Conservation (phyloP, 129 eudicot genomes). For the Oenanthe sinensis region DNA sequence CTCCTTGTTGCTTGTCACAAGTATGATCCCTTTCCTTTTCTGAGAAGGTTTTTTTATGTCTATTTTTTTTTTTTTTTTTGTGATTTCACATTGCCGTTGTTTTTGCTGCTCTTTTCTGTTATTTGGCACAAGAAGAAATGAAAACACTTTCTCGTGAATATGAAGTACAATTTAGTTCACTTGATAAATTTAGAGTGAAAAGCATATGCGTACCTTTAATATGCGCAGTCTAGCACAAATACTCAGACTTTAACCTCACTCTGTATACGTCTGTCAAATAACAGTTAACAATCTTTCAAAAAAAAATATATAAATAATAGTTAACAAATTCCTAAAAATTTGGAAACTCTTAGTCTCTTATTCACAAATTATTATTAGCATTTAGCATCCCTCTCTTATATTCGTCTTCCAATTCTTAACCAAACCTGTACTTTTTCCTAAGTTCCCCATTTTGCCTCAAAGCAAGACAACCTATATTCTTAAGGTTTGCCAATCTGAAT, state of each 20-base stretch:
- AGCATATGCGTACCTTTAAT: background rate
- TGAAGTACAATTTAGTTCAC: background rate
- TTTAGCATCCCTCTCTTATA: background rate
- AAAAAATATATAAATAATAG: background rate
- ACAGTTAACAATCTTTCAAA: background rate
- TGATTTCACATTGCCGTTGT: background rate
- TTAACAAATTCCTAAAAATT: background rate
- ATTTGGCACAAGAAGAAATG: background rate
- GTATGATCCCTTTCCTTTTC: conserved; percentile 21
- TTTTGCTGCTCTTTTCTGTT: background rate
- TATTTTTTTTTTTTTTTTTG: background rate
- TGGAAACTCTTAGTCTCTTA: background rate
- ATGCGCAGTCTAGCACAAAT: background rate
- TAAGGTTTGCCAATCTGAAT: background rate
- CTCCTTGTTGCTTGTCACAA: conserved; percentile 97
- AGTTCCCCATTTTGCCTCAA: background rate
- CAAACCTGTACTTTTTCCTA: background rate
- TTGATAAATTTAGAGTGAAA: background rate
- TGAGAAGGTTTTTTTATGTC: background rate
- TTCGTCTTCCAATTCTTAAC: background rate
- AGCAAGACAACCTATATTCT: background rate
- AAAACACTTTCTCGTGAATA: background rate
- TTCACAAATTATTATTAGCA: background rate
- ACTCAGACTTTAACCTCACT: background rate
- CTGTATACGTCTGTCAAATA: background rate